Percentiles rank a stretch among this genome's conserved stretches.
Evolutionary conservation across 2,329 filamentous ascomycete genomes (phyloP).

Genomic region (Aspergillus arachidicola): DNA sequence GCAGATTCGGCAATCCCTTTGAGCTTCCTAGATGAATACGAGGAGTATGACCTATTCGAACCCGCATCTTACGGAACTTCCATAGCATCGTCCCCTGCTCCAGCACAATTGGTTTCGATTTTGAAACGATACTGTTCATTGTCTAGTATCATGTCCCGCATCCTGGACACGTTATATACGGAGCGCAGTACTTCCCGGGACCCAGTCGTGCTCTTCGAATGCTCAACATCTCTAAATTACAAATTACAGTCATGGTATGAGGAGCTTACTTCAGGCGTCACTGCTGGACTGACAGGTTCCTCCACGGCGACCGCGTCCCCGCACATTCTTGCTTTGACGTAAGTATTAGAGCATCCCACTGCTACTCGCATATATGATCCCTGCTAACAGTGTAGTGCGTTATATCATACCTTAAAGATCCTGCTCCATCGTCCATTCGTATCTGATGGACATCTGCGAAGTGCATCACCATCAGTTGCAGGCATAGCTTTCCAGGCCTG

Average conservation of each 20-base stretch:
- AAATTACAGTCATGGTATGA: neutral
- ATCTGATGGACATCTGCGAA: neutral
- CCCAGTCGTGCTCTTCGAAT: neutral
- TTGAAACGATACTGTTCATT: slow-evolving; percentile 2
- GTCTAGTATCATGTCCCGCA: slow-evolving; percentile 1
- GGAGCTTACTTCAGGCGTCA: neutral
- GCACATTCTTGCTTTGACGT: neutral
- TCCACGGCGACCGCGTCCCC: neutral
- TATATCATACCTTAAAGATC: neutral
- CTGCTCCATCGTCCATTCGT: neutral
- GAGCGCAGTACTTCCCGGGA: neutral
- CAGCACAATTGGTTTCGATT: neutral
- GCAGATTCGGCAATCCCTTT: neutral
- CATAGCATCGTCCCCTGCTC: neutral
- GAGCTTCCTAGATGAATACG: slow-evolving; percentile 3
- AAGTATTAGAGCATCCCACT: neutral
- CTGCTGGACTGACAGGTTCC: neutral
- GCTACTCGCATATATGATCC: neutral
- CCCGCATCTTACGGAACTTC: neutral
- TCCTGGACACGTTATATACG: slow-evolving; percentile 2
- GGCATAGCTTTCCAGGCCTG: neutral
- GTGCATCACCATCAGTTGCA: neutral
- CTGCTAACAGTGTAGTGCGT: neutral
- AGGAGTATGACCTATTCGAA: slow-evolving; percentile 7
- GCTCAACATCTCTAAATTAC: neutral